A percentile compares a stretch with the other conserved stretches of the same genome.
phyloP scores from a whole-genome alignment of 805 yeast genomes.

The Candida loeiensis region DNA sequence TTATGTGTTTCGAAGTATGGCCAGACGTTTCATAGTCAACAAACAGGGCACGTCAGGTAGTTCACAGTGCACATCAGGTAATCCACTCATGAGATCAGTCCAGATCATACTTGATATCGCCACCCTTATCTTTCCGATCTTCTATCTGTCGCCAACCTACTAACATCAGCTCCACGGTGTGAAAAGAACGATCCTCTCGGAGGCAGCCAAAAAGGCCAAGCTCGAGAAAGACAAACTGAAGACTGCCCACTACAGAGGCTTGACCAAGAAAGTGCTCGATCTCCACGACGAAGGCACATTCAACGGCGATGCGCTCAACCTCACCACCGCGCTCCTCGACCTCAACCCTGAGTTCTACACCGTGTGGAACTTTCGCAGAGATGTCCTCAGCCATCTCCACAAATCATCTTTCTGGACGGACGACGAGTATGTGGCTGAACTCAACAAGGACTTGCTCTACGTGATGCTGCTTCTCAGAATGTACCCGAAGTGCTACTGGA shows the following conservation, averaged over 20 bases:
- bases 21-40: no score
- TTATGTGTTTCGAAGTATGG: no score
- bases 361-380: conserved; percentile 85
- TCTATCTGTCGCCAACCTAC: no score
- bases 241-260: conserved; percentile 50
- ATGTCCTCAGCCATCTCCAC: conserved; percentile 46
- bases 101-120: no score
- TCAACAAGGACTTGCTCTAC: conserved; percentile 59
- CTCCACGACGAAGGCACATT: conserved; percentile 16
- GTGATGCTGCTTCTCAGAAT: conserved; percentile 54
- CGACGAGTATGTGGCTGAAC: conserved; percentile 23
- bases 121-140: no score
- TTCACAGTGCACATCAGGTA: no score
- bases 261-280: conserved; percentile 44
- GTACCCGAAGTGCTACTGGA: conserved; percentile 92
- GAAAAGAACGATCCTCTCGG: conserved; percentile 53
- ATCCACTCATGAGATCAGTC: no score
- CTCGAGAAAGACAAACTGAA: conserved; percentile 56
- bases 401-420: conserved; percentile 8
- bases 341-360: conserved; percentile 86
- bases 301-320: conserved; percentile 38
- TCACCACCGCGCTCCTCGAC: conserved; percentile 55
- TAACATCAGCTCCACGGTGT: conserved; percentile 57
- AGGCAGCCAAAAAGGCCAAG: conserved; percentile 53
- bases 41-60: no score